Base-by-base conservation (phyloP, 768 basidiomycete genomes). In the Termitomyces sp. region DNA sequence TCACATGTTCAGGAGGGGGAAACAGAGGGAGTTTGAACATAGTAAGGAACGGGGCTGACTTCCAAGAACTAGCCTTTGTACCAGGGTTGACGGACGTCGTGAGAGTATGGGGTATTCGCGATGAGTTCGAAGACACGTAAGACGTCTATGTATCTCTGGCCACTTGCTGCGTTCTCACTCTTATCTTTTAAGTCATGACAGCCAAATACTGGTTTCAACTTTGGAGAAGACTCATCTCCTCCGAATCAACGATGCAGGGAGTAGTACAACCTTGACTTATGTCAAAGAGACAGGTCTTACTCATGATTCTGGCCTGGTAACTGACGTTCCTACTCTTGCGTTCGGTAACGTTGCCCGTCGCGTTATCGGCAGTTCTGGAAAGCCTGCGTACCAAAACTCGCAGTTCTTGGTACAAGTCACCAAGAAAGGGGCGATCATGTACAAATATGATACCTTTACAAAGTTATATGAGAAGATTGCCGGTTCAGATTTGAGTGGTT, bases 1-100 rank as follows among this genome's bases (percentile, higher is more conserved):
- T 96, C 4, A 92, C 92, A 1, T 92, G 90, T 64, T 94, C 92
- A 4, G 94, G 94, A 5, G 88, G 84, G 2, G 79, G 78, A 50
- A 91, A 84, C 60, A 82, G 84, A 2, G 94, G 94, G 2, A 85
- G 87, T 10, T 65, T 97, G 16, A 86, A 88, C 49, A 71, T 94
- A 31, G 79, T 97, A 20, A 78, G 90, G 59, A 90, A 85, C 56
- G 94, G 94, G 2, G 90, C 92, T 6, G 88, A 91, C 62, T 87
- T 93, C 66, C 76, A 82, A 55, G 86, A 88, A 63, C 64, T 81
- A 12, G 87, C 85, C 0, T 69, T 72, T 29, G 65, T 91, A 6
- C 77, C 81, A 5, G 86, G 86, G 0, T 62, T 93, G 47, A 68
- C 73, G 0, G 72, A 81, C 55, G 75, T 87, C n/a, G 78, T 80